Base-by-base conservation (phyloP, 257 asterid species). In the Salvia hispanica region DNA sequence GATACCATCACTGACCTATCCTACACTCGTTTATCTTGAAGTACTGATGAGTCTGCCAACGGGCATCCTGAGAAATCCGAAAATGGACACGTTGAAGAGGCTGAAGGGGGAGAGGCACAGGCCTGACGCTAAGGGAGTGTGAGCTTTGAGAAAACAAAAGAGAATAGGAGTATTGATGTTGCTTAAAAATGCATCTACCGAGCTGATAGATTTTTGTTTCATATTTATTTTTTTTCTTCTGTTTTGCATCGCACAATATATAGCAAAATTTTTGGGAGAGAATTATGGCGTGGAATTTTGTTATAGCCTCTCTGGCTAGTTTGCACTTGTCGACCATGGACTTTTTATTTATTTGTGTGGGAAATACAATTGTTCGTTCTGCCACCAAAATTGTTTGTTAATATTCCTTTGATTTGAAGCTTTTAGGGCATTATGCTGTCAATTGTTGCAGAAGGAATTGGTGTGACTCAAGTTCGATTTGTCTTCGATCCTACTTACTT, bases 181-280 rank as follows among this genome's bases (percentile, higher is more conserved):
- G 66, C 62, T 9, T 16, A 31, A 68, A 74, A 54, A 45, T 74
- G 61, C 56, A 16, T 60, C 74, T 61, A 72, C 71, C 76, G 69
- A 36, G 53, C 63, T 72, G 73, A 74, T 77, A 74, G 73, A 66
- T 62, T 74, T 57, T 73, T 73, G 61, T 71, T 66, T 56, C 45
- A 36, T 13, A 10, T 64, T 62, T 66, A 9, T 14, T 53, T 67
- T 66, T 33, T 9, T 39, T 36, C 34, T 69, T 55, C 21, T 9
- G 39, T 57, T 45, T 71, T 69, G 66, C 57, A 39, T 16, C 59
- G 81, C 81, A 77, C 81, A 72, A 69, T 70, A 66, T 64, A 76
- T 81, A 21, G 25, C 25, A n/a, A 21, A 78, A 83, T 43, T 83
- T 83, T 80, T 80, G 88, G 77, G 80, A 75, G 85, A 21, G 25